These are phyloP conservation scores for Populus nigra DNA, from an alignment of 345 rosid species.

Conservation along the genomic window DNA sequence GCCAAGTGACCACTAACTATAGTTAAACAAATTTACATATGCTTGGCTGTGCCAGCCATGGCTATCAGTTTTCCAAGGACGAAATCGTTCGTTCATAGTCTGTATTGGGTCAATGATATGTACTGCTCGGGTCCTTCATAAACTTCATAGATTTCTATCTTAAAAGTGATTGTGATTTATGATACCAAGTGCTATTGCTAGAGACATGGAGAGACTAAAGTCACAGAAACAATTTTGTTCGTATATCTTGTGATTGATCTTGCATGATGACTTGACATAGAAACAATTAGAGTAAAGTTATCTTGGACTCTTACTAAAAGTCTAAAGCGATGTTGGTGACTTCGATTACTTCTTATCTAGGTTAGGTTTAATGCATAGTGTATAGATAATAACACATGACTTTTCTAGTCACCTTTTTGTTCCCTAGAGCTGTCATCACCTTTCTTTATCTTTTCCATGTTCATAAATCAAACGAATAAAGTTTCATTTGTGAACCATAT, in stretches of 20 bases:
- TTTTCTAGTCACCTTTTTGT: too few species aligned
- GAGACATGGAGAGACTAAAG: constrained; percentile 3
- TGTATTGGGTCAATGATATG: constrained; percentile 4
- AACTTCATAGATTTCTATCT: not conserved
- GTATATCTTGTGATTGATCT: not conserved
- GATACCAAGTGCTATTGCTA: not conserved
- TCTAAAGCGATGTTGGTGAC: not conserved
- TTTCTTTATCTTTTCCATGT: not conserved
- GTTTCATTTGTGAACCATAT: not conserved
- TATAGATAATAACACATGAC: too few species aligned
- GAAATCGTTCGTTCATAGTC: not conserved
- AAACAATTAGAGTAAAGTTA: not conserved
- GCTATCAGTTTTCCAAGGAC: not conserved
- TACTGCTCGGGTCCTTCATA: not conserved
- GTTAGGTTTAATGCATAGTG: not conserved
- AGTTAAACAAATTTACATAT: not conserved
- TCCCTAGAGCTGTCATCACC: not conserved
- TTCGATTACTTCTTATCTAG: not conserved
- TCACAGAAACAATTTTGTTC: not conserved
- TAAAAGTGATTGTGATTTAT: constrained; percentile 10
- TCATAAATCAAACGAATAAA: not conserved
- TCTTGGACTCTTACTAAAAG: too few species aligned
- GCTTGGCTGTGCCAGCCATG: too few species aligned
- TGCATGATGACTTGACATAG: not conserved
- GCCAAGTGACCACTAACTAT: not conserved